Base-by-base conservation (phyloP, 2,329 filamentous ascomycete genomes). In the Trichoderma cornu-damae region DNA sequence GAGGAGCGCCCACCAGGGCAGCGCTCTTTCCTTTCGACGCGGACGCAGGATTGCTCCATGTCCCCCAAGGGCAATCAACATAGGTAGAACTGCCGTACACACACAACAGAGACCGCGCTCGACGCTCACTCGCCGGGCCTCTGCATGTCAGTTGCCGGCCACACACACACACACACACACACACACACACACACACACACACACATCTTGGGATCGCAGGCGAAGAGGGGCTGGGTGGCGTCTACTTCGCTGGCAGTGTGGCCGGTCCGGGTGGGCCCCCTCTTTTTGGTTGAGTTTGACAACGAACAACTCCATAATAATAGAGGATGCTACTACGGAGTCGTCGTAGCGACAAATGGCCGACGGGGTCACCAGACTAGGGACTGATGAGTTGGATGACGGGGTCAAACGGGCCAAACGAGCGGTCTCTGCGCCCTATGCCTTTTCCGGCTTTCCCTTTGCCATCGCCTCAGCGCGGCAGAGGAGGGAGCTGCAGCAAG, bases 61-160 rank as follows among this genome's bases (percentile, higher is more conserved):
- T n/a, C n/a, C n/a, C n/a, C n/a, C n/a, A n/a, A n/a, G n/a, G n/a
- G n/a, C n/a, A n/a, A n/a, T n/a, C n/a, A n/a, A n/a, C n/a, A n/a
- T n/a, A n/a, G n/a, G n/a, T n/a, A n/a, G n/a, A n/a, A n/a, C n/a
- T n/a, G n/a, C n/a, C n/a, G n/a, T n/a, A 32, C 54, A 40, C 35
- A 30, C n/a, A n/a, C n/a, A n/a, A n/a, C n/a, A n/a, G n/a, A n/a
- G n/a, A n/a, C n/a, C 26, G 22, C 24, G 22, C 44, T 34, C 44
- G 35, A 40, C 42, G 26, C 53, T 38, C 53, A 35, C 51, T 55
- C 51, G 30, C 40, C 35, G 12, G 38, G n/a, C n/a, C 54, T 46
- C 59, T 61, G 59, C 59, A 61, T 59, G 57, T 61, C 59, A 59
- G 59, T 61, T 59, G 57, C 59, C 57, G 59, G 46, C 52, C 57